A percentile compares a stretch with the other conserved stretches of the same genome.
Evolutionary conservation across 768 basidiomycete genomes (phyloP).

Genomic region (Agaricus blazei): DNA sequence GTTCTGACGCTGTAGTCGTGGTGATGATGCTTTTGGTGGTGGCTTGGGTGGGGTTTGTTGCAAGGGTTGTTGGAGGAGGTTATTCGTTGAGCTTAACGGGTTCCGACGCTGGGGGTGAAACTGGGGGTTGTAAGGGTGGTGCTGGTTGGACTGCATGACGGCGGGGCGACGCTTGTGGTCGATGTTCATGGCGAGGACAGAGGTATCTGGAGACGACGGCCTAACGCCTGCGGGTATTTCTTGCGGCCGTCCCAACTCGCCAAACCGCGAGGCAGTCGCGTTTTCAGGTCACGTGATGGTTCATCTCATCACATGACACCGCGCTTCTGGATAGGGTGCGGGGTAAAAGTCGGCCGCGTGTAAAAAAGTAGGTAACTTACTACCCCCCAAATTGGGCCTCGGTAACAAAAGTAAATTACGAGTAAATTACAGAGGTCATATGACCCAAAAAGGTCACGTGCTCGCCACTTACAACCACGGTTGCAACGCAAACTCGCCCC

Average conservation of each 20-base stretch:
- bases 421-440: no score
- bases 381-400: no score
- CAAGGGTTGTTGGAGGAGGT: conserved; percentile 13
- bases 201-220: conserved; percentile 6
- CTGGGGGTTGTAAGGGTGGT: conserved; percentile 5
- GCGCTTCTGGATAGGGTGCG: no score
- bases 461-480: no score
- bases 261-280: conserved; percentile 11
- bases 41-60: conserved; percentile 27
- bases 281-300: conserved; percentile 11
- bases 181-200: background rate
- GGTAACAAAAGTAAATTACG: no score
- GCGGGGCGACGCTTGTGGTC: conserved; percentile 9
- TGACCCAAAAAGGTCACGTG: no score
- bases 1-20: conserved; percentile 78
- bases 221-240: conserved; percentile 9
- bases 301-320: conserved; percentile 5
- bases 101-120: conserved; percentile 9
- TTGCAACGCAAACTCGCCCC: no score
- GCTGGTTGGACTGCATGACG: conserved; percentile 14
- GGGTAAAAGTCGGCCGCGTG: no score
- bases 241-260: background rate
- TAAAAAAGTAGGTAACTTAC: no score
- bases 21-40: conserved; percentile 40
- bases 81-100: conserved; percentile 6